Evolutionary conservation across 2,329 filamentous ascomycete genomes (phyloP), one percentile per base, ranked within the genome.

Genomic region (Cordyceps pruinosa): DNA sequence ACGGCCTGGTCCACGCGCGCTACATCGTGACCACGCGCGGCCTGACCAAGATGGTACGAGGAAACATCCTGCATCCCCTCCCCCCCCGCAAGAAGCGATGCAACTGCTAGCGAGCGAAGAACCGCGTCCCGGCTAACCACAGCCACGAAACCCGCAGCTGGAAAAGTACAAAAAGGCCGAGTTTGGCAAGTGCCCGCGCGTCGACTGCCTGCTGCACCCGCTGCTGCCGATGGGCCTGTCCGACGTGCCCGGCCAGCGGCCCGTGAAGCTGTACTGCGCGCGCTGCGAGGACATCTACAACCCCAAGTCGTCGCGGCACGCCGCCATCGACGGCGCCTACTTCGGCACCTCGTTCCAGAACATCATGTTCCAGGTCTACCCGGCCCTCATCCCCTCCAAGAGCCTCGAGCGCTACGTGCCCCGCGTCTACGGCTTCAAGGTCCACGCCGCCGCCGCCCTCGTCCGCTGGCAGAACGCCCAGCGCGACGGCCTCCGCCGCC

Each of bases 211-310:
- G 67, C 89, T 88, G 12, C 92, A 99, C 70, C 91, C 92, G 7
- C 85, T 99, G 39, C 84, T 99, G 28, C 94, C 94, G 46, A 95
- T 97, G 85, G 94, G 94, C 62, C 88, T 95, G 66, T 89, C 90
- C 66, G 94, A 99, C 74, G 79, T 93, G 3, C 84, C 94, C 61
- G 91, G 91, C 73, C 78, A 86, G 65, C 95, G 92, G 68, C 86
- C 93, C 47, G 94, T 97, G 63, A 97, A 97, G 74, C 88, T 99
- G 54, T 99, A 96, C 82, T 99, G 94, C 74, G 86, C 89, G 48
- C 90, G 91, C 66, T 99, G 94, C 78, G 94, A 99, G 79, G 94
- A 99, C 72, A 88, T 96, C 59, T 99, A 99, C 81, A 97, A 97
- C 75, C 94, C 94, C 45, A 99, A 99, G 73, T 97, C 94, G 4